phyloP scores from a whole-genome alignment of 2,329 filamentous ascomycete species.

The Aspergillus felis region DNA sequence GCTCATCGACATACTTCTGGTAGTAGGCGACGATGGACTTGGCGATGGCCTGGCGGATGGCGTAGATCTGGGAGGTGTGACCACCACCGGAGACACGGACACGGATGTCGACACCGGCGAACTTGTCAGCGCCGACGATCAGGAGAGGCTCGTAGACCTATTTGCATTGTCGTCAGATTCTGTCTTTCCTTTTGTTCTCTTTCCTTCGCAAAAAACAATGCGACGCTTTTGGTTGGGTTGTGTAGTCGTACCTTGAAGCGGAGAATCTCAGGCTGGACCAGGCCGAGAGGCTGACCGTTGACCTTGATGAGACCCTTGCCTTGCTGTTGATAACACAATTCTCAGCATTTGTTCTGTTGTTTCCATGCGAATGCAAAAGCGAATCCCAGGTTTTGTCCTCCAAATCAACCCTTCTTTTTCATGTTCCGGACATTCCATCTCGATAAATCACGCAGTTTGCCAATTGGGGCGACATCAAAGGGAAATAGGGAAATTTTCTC shows the following conservation, averaged over 20 bases:
- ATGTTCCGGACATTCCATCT: conserved; percentile 10
- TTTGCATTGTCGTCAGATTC: not conserved
- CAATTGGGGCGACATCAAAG: conserved; percentile 10
- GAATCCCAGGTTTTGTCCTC: not conserved
- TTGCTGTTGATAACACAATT: conserved; percentile 47
- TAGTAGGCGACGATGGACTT: conserved; percentile 98
- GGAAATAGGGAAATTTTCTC: conserved; percentile 12
- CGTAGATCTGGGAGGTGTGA: conserved; percentile 96
- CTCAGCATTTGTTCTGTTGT: conserved; percentile 24
- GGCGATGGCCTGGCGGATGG: conserved; percentile 97
- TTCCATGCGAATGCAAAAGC: not conserved
- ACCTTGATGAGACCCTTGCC: conserved; percentile 94
- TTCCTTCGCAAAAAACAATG: conserved; percentile 1
- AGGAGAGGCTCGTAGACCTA: conserved; percentile 98
- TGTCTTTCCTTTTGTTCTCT: conserved; percentile 3
- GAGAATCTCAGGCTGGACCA: conserved; percentile 94
- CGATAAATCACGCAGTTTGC: conserved; percentile 4
- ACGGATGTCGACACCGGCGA: conserved; percentile 93
- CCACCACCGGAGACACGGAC: conserved; percentile 95
- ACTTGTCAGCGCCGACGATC: conserved; percentile 96
- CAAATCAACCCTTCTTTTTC: conserved; percentile 1
- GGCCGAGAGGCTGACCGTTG: conserved; percentile 91
- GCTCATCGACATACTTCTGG: conserved; percentile 99
- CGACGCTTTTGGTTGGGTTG: not conserved
- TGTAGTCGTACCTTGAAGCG: conserved; percentile 76